Percentiles rank a stretch among this genome's conserved stretches.
These are phyloP conservation scores for Malus hybrid DNA, from an alignment of 331 rosid genomes.

Conservation along the genomic window DNA sequence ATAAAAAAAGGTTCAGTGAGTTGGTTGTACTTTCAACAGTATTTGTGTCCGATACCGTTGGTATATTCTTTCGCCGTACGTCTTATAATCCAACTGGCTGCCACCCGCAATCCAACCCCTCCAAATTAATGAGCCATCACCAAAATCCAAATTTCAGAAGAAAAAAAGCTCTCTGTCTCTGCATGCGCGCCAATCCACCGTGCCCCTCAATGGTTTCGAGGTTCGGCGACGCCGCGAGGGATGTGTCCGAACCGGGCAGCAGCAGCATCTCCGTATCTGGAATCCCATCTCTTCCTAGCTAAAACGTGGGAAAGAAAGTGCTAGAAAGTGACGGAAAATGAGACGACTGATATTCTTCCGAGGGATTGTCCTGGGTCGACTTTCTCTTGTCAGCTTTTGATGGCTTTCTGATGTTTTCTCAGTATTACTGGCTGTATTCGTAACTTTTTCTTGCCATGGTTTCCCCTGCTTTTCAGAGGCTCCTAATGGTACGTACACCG, in stretches of 20 bases:
- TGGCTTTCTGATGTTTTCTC: conserved; percentile 29
- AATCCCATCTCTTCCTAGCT: conserved; percentile 14
- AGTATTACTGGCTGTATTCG: neutral
- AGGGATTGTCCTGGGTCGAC: conserved; percentile 23
- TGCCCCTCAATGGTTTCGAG: conserved; percentile 42
- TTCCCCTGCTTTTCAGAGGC: conserved; percentile 22
- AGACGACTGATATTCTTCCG: neutral
- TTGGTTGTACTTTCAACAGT: neutral
- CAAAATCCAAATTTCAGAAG: neutral
- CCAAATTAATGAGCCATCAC: neutral
- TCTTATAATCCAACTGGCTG: conserved; percentile 25
- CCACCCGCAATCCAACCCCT: conserved; percentile 11
- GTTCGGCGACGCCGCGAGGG: conserved; percentile 24
- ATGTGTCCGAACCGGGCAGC: conserved; percentile 26
- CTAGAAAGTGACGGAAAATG: neutral
- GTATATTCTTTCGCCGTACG: conserved; percentile 21
- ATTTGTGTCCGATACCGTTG: conserved; percentile 25
- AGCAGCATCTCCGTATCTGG: conserved; percentile 47
- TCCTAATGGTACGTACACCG: conserved; percentile 23
- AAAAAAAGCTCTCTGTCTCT: neutral
- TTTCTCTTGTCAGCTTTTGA: conserved; percentile 16
- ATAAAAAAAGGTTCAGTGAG: neutral
- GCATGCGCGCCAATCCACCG: conserved; percentile 1
- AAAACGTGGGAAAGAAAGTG: too few species aligned
- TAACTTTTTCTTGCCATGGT: conserved; percentile 4